Percentiles rank a stretch among this genome's conserved stretches.
phyloP scores from a whole-genome alignment of 2,329 filamentous ascomycete species.

The Ceratocystiopsis minuta region DNA sequence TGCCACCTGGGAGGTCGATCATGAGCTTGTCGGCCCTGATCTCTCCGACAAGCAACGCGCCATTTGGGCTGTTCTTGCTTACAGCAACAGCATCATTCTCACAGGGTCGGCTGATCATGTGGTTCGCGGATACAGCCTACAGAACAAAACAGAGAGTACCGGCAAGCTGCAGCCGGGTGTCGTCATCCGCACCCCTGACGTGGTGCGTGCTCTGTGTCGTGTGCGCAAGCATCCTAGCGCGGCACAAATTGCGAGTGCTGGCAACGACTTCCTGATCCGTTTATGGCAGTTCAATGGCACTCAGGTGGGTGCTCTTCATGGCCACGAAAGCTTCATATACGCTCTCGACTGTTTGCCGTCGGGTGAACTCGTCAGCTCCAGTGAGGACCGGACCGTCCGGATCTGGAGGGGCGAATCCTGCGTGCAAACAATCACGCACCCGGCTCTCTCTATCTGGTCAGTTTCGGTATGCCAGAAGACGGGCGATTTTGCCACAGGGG shows the following conservation, averaged over 20 bases:
- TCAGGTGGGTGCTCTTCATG: slow-evolving; percentile 58
- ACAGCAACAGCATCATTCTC: slow-evolving; percentile 62
- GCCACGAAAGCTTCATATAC: slow-evolving; percentile 93
- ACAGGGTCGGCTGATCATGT: slow-evolving; percentile 86
- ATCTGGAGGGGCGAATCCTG: slow-evolving; percentile 74
- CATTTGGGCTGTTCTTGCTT: slow-evolving; percentile 82
- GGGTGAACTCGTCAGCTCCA: slow-evolving; percentile 77
- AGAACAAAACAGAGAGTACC: slow-evolving; percentile 28
- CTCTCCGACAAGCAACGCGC: slow-evolving; percentile 22
- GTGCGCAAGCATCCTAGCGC: slow-evolving; percentile 60
- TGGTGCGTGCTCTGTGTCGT: slow-evolving; percentile 74
- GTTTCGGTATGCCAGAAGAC: slow-evolving; percentile 68
- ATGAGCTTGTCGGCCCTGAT: slow-evolving; percentile 43
- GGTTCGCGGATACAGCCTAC: slow-evolving; percentile 67
- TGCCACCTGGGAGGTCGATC: slow-evolving; percentile 65
- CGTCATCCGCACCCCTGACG: slow-evolving; percentile 51
- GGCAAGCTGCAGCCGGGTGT: slow-evolving; percentile 32
- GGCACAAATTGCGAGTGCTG: slow-evolving; percentile 85
- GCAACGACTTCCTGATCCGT: slow-evolving; percentile 78
- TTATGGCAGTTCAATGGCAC: slow-evolving; percentile 71
- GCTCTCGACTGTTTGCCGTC: slow-evolving; percentile 59
- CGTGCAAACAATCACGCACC: slow-evolving; percentile 89
- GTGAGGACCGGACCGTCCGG: slow-evolving; percentile 83
- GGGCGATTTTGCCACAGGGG: slow-evolving; percentile 84
- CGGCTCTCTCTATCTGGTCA: slow-evolving; percentile 89